These are phyloP conservation scores for Capillidium rhysosporum DNA, from an alignment of 371 early-diverging fungal species.

Conservation along the genomic window DNA sequence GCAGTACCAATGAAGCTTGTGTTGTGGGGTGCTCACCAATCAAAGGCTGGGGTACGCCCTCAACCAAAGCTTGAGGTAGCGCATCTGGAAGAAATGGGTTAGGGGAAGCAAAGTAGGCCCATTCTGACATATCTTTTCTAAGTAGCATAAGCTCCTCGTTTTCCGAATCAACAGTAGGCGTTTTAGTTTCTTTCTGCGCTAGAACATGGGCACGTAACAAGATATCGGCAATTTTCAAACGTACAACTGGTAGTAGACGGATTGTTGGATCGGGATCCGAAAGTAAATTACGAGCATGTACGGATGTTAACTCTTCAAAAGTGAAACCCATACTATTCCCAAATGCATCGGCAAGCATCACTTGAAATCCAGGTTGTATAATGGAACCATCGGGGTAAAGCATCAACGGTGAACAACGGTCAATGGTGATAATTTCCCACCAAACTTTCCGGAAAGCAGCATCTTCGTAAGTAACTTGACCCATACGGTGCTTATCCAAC, in stretches of 20 bases:
- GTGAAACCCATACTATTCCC: background rate
- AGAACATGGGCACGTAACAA: background rate
- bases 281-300: background rate
- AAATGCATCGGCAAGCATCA: background rate
- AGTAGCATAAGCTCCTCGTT: background rate
- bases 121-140: background rate
- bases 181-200: background rate
- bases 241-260: background rate
- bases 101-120: conserved; percentile 1
- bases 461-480: background rate
- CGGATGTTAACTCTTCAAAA: background rate
- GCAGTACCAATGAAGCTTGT: background rate
- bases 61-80: background rate
- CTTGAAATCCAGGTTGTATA: background rate
- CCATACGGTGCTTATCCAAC: background rate
- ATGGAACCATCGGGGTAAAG: background rate
- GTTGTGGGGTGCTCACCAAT: background rate
- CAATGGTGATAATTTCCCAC: conserved; percentile 2
- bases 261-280: background rate
- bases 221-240: background rate
- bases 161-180: background rate
- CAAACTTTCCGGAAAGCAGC: background rate
- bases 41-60: background rate
- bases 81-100: background rate
- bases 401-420: background rate